Evolutionary conservation across 1,284 basidiomycete genomes (phyloP).

Genomic region (Stereum hirsutum): DNA sequence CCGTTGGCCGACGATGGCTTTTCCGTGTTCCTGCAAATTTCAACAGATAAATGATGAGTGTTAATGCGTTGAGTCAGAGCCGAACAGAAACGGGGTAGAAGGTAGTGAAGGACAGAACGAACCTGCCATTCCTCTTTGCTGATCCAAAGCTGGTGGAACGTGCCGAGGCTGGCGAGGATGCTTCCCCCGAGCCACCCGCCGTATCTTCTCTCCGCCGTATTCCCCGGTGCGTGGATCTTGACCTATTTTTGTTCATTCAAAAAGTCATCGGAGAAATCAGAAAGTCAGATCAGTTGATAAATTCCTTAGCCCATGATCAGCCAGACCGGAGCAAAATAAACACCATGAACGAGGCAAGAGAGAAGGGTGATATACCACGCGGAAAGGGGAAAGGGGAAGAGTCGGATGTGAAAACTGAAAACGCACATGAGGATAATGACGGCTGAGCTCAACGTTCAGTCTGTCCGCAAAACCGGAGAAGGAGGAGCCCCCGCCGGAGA

Average conservation of each 20-base stretch:
- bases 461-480: slow-evolving; percentile 86
- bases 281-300: no score
- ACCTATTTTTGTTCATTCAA: slow-evolving; percentile 27
- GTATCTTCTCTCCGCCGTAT: slow-evolving; percentile 80
- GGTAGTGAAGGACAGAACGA: slow-evolving; percentile 16
- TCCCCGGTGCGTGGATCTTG: slow-evolving; percentile 87
- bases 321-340: neutral
- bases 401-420: no score
- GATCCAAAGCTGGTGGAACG: slow-evolving; percentile 96
- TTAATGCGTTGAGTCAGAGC: neutral
- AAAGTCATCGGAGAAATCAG: slow-evolving; percentile 3
- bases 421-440: slow-evolving; percentile 77
- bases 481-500: slow-evolving; percentile 87
- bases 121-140: slow-evolving; percentile 89
- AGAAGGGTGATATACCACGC: slow-evolving; percentile 4
- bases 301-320: no score
- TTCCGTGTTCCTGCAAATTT: slow-evolving; percentile 66
- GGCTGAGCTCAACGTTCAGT: slow-evolving; percentile 70
- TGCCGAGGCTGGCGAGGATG: slow-evolving; percentile 87
- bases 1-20: slow-evolving; percentile 65
- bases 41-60: neutral
- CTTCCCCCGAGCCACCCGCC: slow-evolving; percentile 92
- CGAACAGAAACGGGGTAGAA: neutral
- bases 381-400: no score
- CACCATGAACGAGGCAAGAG: slow-evolving; percentile 2